Percentiles rank a stretch among this genome's conserved stretches.
Evolutionary conservation across 2,329 filamentous ascomycete species (phyloP).

Genomic region (Shiraia sp.): DNA sequence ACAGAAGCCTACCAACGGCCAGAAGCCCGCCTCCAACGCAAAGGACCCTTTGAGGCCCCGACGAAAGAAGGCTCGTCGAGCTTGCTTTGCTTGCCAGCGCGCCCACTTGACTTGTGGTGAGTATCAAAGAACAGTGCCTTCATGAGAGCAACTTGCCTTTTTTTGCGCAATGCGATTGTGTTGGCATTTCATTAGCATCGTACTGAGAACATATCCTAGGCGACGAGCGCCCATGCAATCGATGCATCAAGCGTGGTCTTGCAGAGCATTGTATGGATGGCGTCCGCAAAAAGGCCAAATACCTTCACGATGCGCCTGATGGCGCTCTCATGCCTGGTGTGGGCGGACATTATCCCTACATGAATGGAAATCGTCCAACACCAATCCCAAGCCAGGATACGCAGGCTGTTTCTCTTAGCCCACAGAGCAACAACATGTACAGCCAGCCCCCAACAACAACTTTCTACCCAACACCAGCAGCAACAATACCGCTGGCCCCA

Average conservation of each 20-base stretch:
- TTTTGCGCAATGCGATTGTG: background rate
- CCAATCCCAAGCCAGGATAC: conserved; percentile 32
- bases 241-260: conserved; percentile 91
- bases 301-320: conserved; percentile 92
- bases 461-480: conserved; percentile 48
- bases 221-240: conserved; percentile 89
- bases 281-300: conserved; percentile 98
- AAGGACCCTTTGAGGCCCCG: conserved; percentile 90
- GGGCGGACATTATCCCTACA: conserved; percentile 67
- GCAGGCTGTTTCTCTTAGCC: conserved; percentile 28
- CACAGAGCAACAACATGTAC: conserved; percentile 52
- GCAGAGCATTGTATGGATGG: conserved; percentile 93
- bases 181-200: conserved; percentile 8
- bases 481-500: conserved; percentile 46
- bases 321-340: conserved; percentile 88
- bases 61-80: conserved; percentile 92
- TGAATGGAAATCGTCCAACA: conserved; percentile 53
- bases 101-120: conserved; percentile 98
- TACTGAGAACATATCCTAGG: conserved; percentile 58
- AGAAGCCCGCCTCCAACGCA: conserved; percentile 55
- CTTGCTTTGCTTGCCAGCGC: conserved; percentile 95
- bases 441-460: conserved; percentile 40
- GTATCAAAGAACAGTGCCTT: conserved; percentile 47
- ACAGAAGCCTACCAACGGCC: conserved; percentile 37
- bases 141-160: background rate